These are phyloP conservation scores for Gaultheria prostrata DNA, from an alignment of 148 eudicot species.

Conservation along the genomic window DNA sequence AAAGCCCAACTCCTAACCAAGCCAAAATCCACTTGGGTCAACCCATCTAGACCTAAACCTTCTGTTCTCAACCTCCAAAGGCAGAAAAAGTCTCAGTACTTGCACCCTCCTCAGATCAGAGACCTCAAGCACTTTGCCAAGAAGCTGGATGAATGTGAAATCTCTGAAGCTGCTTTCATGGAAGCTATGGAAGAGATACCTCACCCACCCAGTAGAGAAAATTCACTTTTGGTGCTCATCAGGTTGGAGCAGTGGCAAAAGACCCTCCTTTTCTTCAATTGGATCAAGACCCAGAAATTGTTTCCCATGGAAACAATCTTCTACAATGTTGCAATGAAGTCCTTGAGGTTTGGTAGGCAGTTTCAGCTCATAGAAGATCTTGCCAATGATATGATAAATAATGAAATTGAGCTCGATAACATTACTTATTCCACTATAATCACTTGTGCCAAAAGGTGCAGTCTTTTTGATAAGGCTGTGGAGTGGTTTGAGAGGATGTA, in stretches of 20 bases:
- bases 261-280: constrained; percentile 68
- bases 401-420: constrained; percentile 70
- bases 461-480: constrained; percentile 77
- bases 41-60: constrained; percentile 68
- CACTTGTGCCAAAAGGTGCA: constrained; percentile 83
- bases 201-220: constrained; percentile 53
- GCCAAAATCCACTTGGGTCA: constrained; percentile 87
- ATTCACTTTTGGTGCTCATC: constrained; percentile 73
- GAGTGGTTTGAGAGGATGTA: constrained; percentile 99
- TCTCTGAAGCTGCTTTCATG: constrained; percentile 44
- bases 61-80: constrained; percentile 73
- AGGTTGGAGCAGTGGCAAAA: constrained; percentile 74
- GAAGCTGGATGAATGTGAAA: constrained; percentile 58
- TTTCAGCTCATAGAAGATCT: constrained; percentile 72
- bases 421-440: constrained; percentile 96
- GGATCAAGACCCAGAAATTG: constrained; percentile 68
- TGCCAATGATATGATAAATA: constrained; percentile 76
- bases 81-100: constrained; percentile 49
- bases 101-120: constrained; percentile 65
- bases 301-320: constrained; percentile 87
- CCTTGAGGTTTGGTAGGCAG: constrained; percentile 87
- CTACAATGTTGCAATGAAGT: constrained; percentile 91
- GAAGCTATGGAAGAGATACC: constrained; percentile 55
- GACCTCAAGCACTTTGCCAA: constrained; percentile 65
- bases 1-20: constrained; percentile 48